Evolutionary conservation across 1,284 basidiomycete genomes (phyloP), one percentile per base, ranked within the genome.

Genomic region (Phylloboletellus chloephorus): DNA sequence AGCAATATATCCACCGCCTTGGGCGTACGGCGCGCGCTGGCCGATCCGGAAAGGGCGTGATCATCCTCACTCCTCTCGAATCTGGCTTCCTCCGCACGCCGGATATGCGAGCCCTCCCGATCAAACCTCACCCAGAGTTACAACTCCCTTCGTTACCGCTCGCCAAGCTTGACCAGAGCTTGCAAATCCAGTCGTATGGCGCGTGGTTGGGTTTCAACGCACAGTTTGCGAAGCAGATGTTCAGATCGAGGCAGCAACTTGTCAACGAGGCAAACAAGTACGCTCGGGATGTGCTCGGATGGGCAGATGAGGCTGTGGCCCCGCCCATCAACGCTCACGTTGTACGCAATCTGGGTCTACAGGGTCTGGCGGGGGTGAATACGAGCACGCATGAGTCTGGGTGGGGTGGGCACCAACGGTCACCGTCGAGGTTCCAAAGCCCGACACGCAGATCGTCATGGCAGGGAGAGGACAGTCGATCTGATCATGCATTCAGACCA

Each of bases 1-100:
- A 91, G 36, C 82, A 90, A 21, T 96, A 95, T 60, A 82, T 96
- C 23, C 92, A 96, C 61, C 83, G 92, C 35, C 87, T 95, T 11
- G 92, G 92, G 15, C 78, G 93, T 41, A 95, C 92, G 2, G 92
- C 92, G 0, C 79, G 92, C 42, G 91, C 91, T 0, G 88, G 54
- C 68, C 78, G 60, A 76, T 82, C 47, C 72, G 87, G 78, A 54
- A 53, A 69, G 36, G 82, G 83, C 3, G 67, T 82, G 21, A 60
- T 85, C 26, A 60, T 85, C 41, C 71, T 85, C 23, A 68, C 72
- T 37, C 67, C 68, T 13, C 68, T 65, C 35, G 82, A 86, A 51
- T 44, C 61, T 9, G 68, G 65, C 49, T 85, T 86, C 68, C 66
- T 84, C 11, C 44, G 48, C 24, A 60, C 57, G 12, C 54, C 60